A percentile compares a stretch with the other conserved stretches of the same genome.
phyloP scores from a whole-genome alignment of 768 basidiomycete genomes.

The Sporobolomyces phaffii region DNA sequence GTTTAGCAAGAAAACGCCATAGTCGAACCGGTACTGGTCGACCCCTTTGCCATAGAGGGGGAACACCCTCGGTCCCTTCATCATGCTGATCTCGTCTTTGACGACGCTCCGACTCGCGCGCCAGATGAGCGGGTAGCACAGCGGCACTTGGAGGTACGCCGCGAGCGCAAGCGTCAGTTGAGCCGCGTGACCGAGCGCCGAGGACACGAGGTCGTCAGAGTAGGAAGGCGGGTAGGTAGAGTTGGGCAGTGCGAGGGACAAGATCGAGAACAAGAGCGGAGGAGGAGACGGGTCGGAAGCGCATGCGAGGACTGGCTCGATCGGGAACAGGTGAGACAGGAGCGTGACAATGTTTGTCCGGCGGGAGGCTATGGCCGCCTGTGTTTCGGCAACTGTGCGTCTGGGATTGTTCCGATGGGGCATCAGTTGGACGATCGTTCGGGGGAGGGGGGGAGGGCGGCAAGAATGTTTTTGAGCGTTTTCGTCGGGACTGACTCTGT shows the following conservation, averaged over 20 bases:
- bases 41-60: slow-evolving; percentile 91
- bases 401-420: too few species aligned
- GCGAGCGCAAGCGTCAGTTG: slow-evolving; percentile 78
- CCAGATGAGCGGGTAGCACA: slow-evolving; percentile 85
- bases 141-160: slow-evolving; percentile 63
- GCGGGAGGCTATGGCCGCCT: slow-evolving; percentile 13
- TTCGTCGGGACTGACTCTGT: background rate
- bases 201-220: slow-evolving; percentile 84
- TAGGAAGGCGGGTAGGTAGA: slow-evolving; percentile 65
- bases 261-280: slow-evolving; percentile 81
- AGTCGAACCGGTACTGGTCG: slow-evolving; percentile 94
- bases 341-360: slow-evolving; percentile 55
- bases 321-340: slow-evolving; percentile 73
- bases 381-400: background rate
- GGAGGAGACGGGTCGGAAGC: background rate
- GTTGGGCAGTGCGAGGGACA: slow-evolving; percentile 78
- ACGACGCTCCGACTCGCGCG: slow-evolving; percentile 86
- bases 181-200: slow-evolving; percentile 83
- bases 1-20: slow-evolving; percentile 91
- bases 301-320: slow-evolving; percentile 73
- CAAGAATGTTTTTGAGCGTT: too few species aligned
- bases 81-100: slow-evolving; percentile 83
- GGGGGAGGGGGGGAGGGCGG: too few species aligned
- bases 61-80: slow-evolving; percentile 95
- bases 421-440: too few species aligned